A percentile compares a stretch with the other conserved stretches of the same genome.
Evolutionary conservation across 1,284 basidiomycete genomes (phyloP).

Genomic region (Psilocybe mexicana): DNA sequence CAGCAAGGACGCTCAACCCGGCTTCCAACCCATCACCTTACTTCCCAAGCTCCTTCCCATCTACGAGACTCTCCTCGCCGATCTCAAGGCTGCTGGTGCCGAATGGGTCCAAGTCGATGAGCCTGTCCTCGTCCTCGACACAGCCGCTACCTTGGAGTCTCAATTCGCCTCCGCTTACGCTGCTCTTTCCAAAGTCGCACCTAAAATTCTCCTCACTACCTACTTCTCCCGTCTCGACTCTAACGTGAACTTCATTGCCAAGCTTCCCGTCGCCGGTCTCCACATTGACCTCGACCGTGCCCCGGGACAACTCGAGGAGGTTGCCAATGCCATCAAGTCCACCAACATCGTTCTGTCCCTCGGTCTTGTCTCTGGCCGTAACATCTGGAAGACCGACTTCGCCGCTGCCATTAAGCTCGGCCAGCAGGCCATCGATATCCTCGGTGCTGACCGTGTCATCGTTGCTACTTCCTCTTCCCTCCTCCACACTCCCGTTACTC

Average conservation of each 20-base stretch:
- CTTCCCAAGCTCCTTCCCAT: conserved; percentile 90
- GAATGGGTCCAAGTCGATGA: conserved; percentile 97
- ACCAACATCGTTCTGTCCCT: conserved; percentile 88
- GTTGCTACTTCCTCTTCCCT: conserved; percentile 97
- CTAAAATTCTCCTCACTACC: conserved; percentile 92
- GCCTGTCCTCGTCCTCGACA: conserved; percentile 94
- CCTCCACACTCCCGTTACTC: conserved; percentile 96
- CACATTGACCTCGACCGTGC: conserved; percentile 98
- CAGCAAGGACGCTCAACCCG: conserved; percentile 80
- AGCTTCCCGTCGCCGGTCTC: conserved; percentile 92
- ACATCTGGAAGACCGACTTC: conserved; percentile 99
- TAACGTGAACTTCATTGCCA: conserved; percentile 88
- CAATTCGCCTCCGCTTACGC: conserved; percentile 85
- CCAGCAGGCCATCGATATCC: conserved; percentile 81
- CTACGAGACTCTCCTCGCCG: conserved; percentile 89
- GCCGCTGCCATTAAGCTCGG: conserved; percentile 80
- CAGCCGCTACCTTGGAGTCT: conserved; percentile 77
- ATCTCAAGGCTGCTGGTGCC: conserved; percentile 92
- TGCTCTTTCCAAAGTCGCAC: conserved; percentile 79
- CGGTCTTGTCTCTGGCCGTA: conserved; percentile 97
- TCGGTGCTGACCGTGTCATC: conserved; percentile 88
- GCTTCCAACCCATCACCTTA: conserved; percentile 91
- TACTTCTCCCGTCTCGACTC: conserved; percentile 97
- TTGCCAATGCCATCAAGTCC: conserved; percentile 82
- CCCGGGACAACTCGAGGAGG: conserved; percentile 85